Base-by-base conservation (phyloP, 208 protist species). In the Leishmania major region DNA sequence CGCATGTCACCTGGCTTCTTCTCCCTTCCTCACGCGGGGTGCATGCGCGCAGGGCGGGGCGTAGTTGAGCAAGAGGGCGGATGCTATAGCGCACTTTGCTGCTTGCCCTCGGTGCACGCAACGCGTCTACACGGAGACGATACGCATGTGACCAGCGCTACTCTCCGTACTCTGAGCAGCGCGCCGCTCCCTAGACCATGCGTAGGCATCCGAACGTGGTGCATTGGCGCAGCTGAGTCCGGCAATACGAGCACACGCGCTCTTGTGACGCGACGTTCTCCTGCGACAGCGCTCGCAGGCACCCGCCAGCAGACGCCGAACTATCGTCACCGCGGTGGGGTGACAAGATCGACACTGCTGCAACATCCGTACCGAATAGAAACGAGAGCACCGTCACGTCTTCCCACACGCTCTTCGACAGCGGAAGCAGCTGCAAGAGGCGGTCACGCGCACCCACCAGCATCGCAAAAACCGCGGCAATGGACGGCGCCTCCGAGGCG, bases 191-290 rank as follows among this genome's bases (percentile, higher is more conserved):
- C 5, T n/a, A 25, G 31, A 77, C 77, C 66, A 78, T 45, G 3
- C 53, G 79, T 53, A 85, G 62, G 35, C 75, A 88, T n/a, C 85
- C 78, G 55, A 88, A 81, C 40, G 17, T 31, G 13, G 45, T 66
- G 49, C 85, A 83, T 67, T 79, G 83, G n/a, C 40, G 77, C 11
- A 81, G 81, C 60, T 43, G 40, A 6, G 43, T 72, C 64, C 64
- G 76, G 75, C 81, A 85, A n/a, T 73, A 49, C n/a, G 28, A 10
- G 55, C 81, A 88, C 17, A 81, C 49, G 6, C 47, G 59, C 17
- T 71, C 13, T 49, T 70, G 35, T 8, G 57, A 2, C 47, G 78
- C 45, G 19, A 64, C 11, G 10, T 70, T 55, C 8, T 53, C 49
- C 31, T 25, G 49, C 17, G 62, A 35, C 4, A 85, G 66, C 31